These are phyloP conservation scores for Nicotiana noctiflora DNA, from an alignment of 257 asterid genomes.

Conservation along the genomic window DNA sequence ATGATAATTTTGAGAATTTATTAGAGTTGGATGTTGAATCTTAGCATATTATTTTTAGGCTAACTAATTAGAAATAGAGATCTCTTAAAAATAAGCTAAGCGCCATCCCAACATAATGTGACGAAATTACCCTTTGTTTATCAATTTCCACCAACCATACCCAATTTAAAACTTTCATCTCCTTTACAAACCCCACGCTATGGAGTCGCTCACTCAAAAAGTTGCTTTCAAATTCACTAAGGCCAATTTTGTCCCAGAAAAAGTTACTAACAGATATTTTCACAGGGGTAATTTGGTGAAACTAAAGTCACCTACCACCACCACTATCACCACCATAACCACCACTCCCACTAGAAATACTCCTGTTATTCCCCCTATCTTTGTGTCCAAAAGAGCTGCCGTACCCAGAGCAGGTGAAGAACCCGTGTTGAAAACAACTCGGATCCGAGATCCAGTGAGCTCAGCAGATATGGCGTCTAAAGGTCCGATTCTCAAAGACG, in stretches of 20 bases:
- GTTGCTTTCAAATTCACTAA: neutral
- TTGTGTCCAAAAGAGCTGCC: neutral
- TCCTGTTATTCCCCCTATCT: neutral
- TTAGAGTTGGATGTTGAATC: no score
- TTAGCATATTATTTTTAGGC: no score
- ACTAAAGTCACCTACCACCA: slow-evolving; percentile 24
- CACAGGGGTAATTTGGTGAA: slow-evolving; percentile 27
- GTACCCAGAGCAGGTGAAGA: slow-evolving; percentile 21
- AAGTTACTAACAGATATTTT: neutral
- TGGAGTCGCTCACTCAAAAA: slow-evolving; percentile 22
- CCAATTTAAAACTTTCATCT: slow-evolving; percentile 8
- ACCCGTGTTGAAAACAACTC: slow-evolving; percentile 1
- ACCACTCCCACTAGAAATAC: neutral
- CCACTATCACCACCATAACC: slow-evolving; percentile 10
- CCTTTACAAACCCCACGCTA: slow-evolving; percentile 15
- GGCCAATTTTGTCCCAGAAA: slow-evolving; percentile 29
- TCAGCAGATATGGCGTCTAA: slow-evolving; percentile 39
- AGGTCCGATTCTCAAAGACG: slow-evolving; percentile 27
- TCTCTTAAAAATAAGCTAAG: no score
- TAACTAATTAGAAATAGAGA: no score
- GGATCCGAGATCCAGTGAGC: slow-evolving; percentile 12
- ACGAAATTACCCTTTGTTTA: slow-evolving; percentile 2
- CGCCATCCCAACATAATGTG: neutral
- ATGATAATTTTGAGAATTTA: no score
- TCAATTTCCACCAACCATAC: neutral